Percentiles rank a stretch among this genome's conserved stretches.
phyloP scores from a whole-genome alignment of 2,329 filamentous ascomycete species.

The Nemania sp. region DNA sequence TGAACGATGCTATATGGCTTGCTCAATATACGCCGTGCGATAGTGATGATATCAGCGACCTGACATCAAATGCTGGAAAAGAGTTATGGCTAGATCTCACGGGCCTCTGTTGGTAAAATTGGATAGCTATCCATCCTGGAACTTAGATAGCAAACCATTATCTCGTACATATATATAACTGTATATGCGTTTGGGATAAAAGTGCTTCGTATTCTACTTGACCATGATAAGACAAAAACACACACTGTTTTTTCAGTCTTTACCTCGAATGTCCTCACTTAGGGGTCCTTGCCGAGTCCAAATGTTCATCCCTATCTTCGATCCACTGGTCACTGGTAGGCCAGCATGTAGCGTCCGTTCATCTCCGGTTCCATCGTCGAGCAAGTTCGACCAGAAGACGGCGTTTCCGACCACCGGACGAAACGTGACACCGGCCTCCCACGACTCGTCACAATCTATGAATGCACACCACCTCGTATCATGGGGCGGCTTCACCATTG shows the following conservation, averaged over 20 bases:
- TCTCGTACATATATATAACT: background rate
- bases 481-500: conserved; percentile 55
- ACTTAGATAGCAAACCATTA: background rate
- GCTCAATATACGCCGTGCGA: conserved; percentile 55
- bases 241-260: conserved; percentile 33
- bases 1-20: conserved; percentile 55
- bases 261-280: conserved; percentile 51
- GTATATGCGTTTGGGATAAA: background rate
- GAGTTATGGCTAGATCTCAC: conserved; percentile 49
- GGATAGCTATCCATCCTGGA: background rate
- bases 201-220: background rate
- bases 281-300: conserved; percentile 61
- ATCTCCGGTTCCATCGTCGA: conserved; percentile 56
- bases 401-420: conserved; percentile 61
- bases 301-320: conserved; percentile 65
- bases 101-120: conserved; percentile 48
- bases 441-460: conserved; percentile 62
- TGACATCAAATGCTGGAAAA: conserved; percentile 50
- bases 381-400: conserved; percentile 62
- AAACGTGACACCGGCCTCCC: conserved; percentile 62
- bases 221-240: background rate
- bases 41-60: conserved; percentile 50
- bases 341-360: conserved; percentile 61
- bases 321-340: conserved; percentile 58
- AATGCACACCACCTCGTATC: conserved; percentile 58